Evolutionary conservation across 192 early-diverging fungal genomes (phyloP).

Genomic region (Coemansia sp.): DNA sequence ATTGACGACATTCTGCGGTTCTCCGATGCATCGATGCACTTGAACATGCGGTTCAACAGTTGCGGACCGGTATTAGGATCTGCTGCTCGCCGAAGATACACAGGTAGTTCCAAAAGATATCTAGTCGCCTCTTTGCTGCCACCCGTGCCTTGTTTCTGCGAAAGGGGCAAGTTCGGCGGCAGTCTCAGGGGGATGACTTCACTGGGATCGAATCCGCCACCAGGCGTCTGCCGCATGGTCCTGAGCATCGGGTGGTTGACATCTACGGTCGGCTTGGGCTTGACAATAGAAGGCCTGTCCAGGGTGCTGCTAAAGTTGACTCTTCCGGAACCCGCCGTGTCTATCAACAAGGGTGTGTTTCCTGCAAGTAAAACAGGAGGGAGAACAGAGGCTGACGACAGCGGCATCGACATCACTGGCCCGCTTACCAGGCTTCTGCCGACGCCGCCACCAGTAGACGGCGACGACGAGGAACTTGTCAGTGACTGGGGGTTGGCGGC

Average conservation of each 20-base stretch:
- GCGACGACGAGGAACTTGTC: background rate
- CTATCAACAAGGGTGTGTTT: background rate
- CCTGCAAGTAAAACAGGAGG: background rate
- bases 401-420: background rate
- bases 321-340: background rate
- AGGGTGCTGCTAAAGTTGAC: background rate
- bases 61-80: slow-evolving; percentile 32
- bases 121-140: slow-evolving; percentile 3
- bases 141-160: background rate
- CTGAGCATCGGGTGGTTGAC: slow-evolving; percentile 48
- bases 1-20: slow-evolving; percentile 66
- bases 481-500: background rate
- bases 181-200: slow-evolving; percentile 41
- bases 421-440: background rate
- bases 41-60: slow-evolving; percentile 33
- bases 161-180: slow-evolving; percentile 22
- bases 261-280: slow-evolving; percentile 13
- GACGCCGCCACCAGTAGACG: background rate
- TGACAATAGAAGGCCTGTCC: background rate
- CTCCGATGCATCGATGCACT: slow-evolving; percentile 67
- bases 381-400: background rate
- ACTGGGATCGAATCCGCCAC: slow-evolving; percentile 34
- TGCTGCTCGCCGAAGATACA: slow-evolving; percentile 32
- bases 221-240: slow-evolving; percentile 47
- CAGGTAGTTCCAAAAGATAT: slow-evolving; percentile 29